Base-by-base conservation (phyloP, 78 protist species). In the Tieghemostelium lacteum region DNA sequence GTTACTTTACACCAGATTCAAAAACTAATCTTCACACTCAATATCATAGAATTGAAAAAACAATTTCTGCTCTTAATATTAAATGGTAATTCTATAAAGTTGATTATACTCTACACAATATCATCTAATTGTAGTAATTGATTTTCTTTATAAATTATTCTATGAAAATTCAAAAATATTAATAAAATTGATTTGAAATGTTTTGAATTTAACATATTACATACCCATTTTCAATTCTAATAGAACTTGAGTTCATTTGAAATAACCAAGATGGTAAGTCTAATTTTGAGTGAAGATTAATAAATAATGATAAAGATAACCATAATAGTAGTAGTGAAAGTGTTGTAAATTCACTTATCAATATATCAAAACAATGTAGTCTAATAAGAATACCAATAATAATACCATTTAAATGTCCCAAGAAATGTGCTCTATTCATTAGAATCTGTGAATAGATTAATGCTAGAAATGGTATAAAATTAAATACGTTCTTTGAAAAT, bases 1-100 rank as follows among this genome's bases (percentile, higher is more conserved):
- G 93, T 37, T 57, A 36, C n/a, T 88, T 88, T 36, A 61, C 93
- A 0, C 16, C 39, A 3, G 93, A 88, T 34, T 20, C 87, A 12
- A 88, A 54, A 58, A 66, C 93, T 2, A 74, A 74, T 2, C 63
- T 88, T 10, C 93, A 88, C 50, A 88, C 93, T 20, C 87, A 88
- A 75, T 88, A 88, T 88, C 93, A 88, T 52, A 69, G 75, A 63
- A 88, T 75, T 49, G 93, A 88, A 54, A 88, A 88, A 62, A 54
- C 63, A 17, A 69, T 57, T 20, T 75, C 65, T 88, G 86, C 93
- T 22, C 40, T 88, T 39, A 71, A 73, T 24, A 88, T 88, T 34
- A 88, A 88, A 71, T 88, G 93, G 93, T 88, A 88, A 50, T 31
- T n/a, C n/a, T n/a, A n/a, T n/a, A n/a, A n/a, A n/a, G n/a, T n/a